These are phyloP conservation scores for Solanum pimpinellifolium DNA, from an alignment of 257 asterid genomes.

Conservation along the genomic window DNA sequence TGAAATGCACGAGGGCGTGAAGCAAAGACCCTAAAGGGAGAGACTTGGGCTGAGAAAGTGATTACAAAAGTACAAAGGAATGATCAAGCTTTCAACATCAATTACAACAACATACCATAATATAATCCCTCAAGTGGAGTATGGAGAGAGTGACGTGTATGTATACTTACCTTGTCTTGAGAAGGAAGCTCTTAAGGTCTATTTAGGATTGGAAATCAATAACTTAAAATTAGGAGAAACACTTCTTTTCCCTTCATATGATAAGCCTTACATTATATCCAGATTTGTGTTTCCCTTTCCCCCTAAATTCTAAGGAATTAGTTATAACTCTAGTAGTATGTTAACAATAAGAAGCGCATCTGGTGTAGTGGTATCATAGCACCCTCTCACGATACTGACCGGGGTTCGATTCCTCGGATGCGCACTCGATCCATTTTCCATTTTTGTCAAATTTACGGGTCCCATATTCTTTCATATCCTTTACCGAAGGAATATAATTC, in stretches of 20 bases:
- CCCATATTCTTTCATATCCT: neutral
- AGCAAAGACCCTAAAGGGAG: neutral
- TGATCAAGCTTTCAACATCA: neutral
- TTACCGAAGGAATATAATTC: neutral
- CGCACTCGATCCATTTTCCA: neutral
- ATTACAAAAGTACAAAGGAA: neutral
- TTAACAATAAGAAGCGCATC: slow-evolving; percentile 45
- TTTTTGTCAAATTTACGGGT: no score
- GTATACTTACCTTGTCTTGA: neutral
- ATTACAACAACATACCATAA: neutral
- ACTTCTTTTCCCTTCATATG: neutral
- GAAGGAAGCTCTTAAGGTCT: neutral
- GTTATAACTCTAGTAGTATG: accelerated
- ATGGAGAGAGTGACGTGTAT: neutral
- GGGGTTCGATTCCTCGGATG: slow-evolving; percentile 99
- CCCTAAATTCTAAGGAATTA: neutral
- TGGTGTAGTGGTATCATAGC: slow-evolving; percentile 99
- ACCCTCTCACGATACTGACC: slow-evolving; percentile 99
- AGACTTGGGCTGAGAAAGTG: neutral
- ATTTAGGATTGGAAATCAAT: neutral
- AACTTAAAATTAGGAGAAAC: neutral
- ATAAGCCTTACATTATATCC: neutral
- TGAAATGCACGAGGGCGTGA: neutral
- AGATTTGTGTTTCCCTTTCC: neutral
- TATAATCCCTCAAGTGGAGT: neutral